Base-by-base conservation (phyloP, 768 basidiomycete genomes). In the Serendipita indica region DNA sequence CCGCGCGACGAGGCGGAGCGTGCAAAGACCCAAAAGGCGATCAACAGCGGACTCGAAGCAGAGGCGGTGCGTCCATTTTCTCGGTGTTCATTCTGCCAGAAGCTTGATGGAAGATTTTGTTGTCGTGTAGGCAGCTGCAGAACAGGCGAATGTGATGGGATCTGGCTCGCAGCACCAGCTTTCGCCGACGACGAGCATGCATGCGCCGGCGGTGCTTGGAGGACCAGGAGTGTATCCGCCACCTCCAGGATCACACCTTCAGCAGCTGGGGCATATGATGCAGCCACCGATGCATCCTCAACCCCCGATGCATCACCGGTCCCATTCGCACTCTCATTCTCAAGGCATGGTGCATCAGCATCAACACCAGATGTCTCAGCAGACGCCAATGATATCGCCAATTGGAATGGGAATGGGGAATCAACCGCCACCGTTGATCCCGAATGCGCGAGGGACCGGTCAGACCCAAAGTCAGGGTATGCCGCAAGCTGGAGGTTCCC, bases 1-100 rank as follows among this genome's bases (percentile, higher is more conserved):
- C 93, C 93, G 0, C 75, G 92, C 39, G 93, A 94, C 60, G 87
- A 89, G 35, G 66, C 63, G 4, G 45, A 46, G 22, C 14, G 45
- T 12, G 45, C 45, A 20, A 46, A 46, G 45, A 46, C 45, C 12
- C 45, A 46, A 20, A 16, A 25, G 14, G 14, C 22, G 12, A 46
- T 46, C 22, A 46, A 46, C 25, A 46, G 45, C 22, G 45, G 45
- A 12, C 45, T 46, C 16, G 45, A 46, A 46, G 45, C 45, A 25
- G 45, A 46, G 25, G 45, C 45, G 12, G 25, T 39, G 12, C 35
- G 12, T 18, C 35, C 35, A 39, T 39, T 18, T 39, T 12, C 12
- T 39, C 18, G 35, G 1, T 12, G 12, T n/a, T n/a, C 35, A 39
- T 39, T n/a, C n/a, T 39, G 35, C 12, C 35, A 39, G 13, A 12